Evolutionary conservation across 805 yeast genomes (phyloP), one percentile per base, ranked within the genome.

Genomic region (Hanseniaspora guilliermondii): DNA sequence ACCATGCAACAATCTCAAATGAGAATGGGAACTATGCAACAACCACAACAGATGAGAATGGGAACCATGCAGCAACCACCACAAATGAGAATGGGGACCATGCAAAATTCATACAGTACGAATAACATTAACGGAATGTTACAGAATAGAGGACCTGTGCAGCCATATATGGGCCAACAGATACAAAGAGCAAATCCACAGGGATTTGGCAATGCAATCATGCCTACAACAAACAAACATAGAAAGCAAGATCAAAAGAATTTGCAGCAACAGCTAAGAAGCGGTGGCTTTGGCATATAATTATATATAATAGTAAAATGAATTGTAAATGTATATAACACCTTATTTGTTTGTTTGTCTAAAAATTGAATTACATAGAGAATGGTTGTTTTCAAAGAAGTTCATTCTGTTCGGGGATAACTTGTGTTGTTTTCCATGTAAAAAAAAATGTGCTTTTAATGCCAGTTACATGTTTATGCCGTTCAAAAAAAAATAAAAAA

Each of bases 301-400:
- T 58, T 11, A 1, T 47, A 53, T 35, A 58, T 58, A 19, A 59
- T 62, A 44, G 50, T 60, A 3, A 53, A 54, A 22, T 16, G 12
- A 12, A 25, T 6, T 42, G 14, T 27, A 16, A 12, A 27, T 42
- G 27, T 42, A 27, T 27, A n/a, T n/a, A 27, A 27, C 27, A 4
- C 17, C n/a, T 42, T 27, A 25, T 27, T 40, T 40, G 22, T 4
- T 7, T 21, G 6, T 22, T 42, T 22, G 22, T 24, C 16, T 14
- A 14, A 9, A 42, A 8, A 32, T 19, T 32, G n/a, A n/a, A n/a
- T n/a, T n/a, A n/a, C n/a, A n/a, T n/a, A n/a, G n/a, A n/a, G n/a
- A n/a, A n/a, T n/a, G n/a, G n/a, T n/a, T n/a, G n/a, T n/a, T n/a
- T n/a, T 25, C 14, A 4, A 5, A 9, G 33, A 4, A 30, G 33